A percentile compares a stretch with the other conserved stretches of the same genome.
These are phyloP conservation scores for Corrigiola litoralis DNA, from an alignment of 179 eudicot genomes.

Conservation along the genomic window DNA sequence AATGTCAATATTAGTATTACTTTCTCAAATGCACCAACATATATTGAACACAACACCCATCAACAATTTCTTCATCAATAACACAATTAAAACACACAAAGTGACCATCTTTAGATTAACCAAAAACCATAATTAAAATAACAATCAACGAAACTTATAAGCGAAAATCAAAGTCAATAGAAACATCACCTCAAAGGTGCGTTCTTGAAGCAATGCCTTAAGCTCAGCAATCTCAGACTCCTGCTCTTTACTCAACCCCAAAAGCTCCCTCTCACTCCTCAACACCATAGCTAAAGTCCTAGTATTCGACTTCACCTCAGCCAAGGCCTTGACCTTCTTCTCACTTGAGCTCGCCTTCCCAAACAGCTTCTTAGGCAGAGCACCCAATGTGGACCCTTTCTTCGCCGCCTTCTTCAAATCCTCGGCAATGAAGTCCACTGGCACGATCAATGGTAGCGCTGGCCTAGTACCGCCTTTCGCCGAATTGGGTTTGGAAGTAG, in stretches of 20 bases:
- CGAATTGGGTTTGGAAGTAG: constrained; percentile 17
- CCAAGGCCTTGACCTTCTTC: constrained; percentile 46
- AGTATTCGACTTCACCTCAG: constrained; percentile 71
- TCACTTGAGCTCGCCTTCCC: constrained; percentile 26
- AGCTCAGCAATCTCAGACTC: constrained; percentile 50
- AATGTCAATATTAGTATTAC: no score
- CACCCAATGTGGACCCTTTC: constrained; percentile 33
- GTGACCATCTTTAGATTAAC: no score
- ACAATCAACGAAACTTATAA: background rate
- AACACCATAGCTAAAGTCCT: constrained; percentile 79
- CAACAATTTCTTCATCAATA: background rate
- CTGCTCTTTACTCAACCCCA: constrained; percentile 56
- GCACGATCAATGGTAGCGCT: constrained; percentile 29
- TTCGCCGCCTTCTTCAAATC: constrained; percentile 54
- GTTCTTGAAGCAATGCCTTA: constrained; percentile 42
- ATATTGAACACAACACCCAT: background rate
- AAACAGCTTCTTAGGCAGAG: constrained; percentile 59
- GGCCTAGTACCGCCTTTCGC: constrained; percentile 1
- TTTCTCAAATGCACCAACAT: no score
- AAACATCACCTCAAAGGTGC: constrained; percentile 51
- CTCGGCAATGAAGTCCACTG: constrained; percentile 51
- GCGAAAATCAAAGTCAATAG: background rate
- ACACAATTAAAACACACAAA: background rate
- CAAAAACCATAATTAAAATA: background rate
- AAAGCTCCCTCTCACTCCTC: constrained; percentile 86